Evolutionary conservation across 1,284 basidiomycete species (phyloP).

Genomic region (Baeospora myosura): DNA sequence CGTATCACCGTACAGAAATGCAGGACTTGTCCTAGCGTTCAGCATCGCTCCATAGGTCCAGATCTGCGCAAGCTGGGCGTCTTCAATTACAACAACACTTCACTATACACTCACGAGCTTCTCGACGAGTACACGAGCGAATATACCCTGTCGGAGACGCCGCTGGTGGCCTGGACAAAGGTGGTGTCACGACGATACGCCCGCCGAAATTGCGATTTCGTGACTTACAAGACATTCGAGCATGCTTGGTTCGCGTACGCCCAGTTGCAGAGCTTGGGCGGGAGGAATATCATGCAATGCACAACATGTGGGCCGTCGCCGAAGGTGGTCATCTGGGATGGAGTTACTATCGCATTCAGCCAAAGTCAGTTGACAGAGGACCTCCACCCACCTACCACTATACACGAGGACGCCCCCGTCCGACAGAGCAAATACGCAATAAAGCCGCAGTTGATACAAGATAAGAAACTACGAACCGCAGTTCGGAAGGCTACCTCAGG

Average conservation of each 20-base stretch:
- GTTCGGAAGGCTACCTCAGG: background rate
- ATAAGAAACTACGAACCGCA: background rate
- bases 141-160: slow-evolving; percentile 7
- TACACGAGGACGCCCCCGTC: slow-evolving; percentile 1
- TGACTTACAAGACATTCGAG: background rate
- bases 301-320: slow-evolving; percentile 17
- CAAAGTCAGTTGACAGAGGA: slow-evolving; percentile 12
- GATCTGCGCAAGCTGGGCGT: slow-evolving; percentile 13
- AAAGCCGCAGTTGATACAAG: background rate
- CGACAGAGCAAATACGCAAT: background rate
- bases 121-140: slow-evolving; percentile 8
- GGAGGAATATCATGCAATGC: slow-evolving; percentile 16
- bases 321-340: slow-evolving; percentile 19
- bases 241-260: slow-evolving; percentile 19
- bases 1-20: slow-evolving; percentile 6
- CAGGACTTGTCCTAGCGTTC: background rate
- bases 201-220: background rate
- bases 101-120: slow-evolving; percentile 6
- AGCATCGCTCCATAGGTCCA: slow-evolving; percentile 11
- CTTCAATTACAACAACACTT: slow-evolving; percentile 9
- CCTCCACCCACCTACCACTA: slow-evolving; percentile 15
- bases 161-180: slow-evolving; percentile 8
- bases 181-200: slow-evolving; percentile 1
- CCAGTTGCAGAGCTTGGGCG: slow-evolving; percentile 13
- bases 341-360: slow-evolving; percentile 17